phyloP scores from a whole-genome alignment of 805 yeast genomes.

The Lipomyces chichibuensis region DNA sequence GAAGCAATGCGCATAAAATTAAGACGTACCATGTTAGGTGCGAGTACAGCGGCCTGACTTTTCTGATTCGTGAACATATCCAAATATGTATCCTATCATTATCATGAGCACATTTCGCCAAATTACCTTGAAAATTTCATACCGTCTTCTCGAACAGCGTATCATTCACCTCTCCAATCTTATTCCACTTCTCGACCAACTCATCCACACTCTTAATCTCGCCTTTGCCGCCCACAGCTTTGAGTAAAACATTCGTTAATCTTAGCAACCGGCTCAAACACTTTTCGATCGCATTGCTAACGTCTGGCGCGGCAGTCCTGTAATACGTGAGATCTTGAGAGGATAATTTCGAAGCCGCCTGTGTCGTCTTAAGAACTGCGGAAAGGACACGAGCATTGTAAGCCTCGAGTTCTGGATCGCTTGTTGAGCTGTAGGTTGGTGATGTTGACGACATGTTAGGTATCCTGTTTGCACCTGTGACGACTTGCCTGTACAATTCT shows the following conservation, averaged over 20 bases:
- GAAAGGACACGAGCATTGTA: constrained; percentile 7
- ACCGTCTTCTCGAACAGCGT: constrained; percentile 67
- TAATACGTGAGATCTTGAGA: constrained; percentile 82
- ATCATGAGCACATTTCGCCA: constrained; percentile 23
- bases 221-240: constrained; percentile 14
- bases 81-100: constrained; percentile 32
- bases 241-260: constrained; percentile 53
- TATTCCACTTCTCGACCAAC: constrained; percentile 60
- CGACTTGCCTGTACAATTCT: not conserved
- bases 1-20: not conserved
- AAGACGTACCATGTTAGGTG: not conserved
- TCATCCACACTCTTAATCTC: constrained; percentile 49
- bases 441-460: too few relatives aligned
- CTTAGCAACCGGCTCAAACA: constrained; percentile 51
- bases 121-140: constrained; percentile 20
- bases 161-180: constrained; percentile 66
- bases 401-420: constrained; percentile 1
- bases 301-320: constrained; percentile 58
- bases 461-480: not conserved
- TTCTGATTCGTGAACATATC: constrained; percentile 45
- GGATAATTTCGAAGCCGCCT: constrained; percentile 27
- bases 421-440: not conserved
- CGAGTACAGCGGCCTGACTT: constrained; percentile 33
- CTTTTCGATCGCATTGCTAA: constrained; percentile 48
- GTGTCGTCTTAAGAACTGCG: constrained; percentile 25